Conservation (phyloP, 108 stramenopile genomes). For the Cyclotella choctawhatcheeana region DNA sequence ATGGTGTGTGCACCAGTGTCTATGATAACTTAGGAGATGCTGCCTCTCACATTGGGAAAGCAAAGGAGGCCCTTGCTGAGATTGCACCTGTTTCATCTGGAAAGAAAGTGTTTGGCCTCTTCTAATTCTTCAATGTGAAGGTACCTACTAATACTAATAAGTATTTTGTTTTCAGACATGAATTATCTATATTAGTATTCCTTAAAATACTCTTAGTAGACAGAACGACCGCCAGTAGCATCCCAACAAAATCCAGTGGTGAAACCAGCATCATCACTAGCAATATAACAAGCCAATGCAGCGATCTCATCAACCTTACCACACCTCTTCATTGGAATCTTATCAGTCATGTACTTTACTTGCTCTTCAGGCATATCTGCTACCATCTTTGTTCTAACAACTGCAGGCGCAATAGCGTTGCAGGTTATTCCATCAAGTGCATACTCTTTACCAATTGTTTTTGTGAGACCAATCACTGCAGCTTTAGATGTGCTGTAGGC, state of each 20-base stretch:
- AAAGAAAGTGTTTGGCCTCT: not conserved
- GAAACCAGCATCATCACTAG: conserved; percentile 58
- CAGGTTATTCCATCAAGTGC: conserved; percentile 73
- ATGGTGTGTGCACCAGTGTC: conserved; percentile 65
- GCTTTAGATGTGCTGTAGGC: conserved; percentile 74
- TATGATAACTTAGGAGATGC: conserved; percentile 79
- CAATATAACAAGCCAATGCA: conserved; percentile 57
- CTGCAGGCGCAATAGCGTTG: conserved; percentile 77
- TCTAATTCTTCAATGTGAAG: not conserved
- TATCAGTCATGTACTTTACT: conserved; percentile 77
- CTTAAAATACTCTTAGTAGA: conserved; percentile 30
- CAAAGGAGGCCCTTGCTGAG: conserved; percentile 67
- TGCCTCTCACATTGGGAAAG: conserved; percentile 71
- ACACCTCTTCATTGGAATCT: conserved; percentile 74
- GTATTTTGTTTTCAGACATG: not conserved
- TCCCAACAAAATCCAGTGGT: conserved; percentile 72
- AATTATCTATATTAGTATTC: not conserved
- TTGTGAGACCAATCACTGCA: conserved; percentile 76
- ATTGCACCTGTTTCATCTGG: conserved; percentile 15
- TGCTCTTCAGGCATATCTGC: conserved; percentile 66
- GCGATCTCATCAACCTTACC: conserved; percentile 67
- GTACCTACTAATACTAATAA: too few relatives aligned
- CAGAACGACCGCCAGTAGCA: conserved; percentile 63
- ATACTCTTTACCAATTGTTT: conserved; percentile 79
- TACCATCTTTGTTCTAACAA: conserved; percentile 75